A percentile compares a stretch with the other conserved stretches of the same genome.
These are phyloP conservation scores for Trichocomaceae sp. DNA, from an alignment of 2,329 filamentous ascomycete genomes.

Conservation along the genomic window DNA sequence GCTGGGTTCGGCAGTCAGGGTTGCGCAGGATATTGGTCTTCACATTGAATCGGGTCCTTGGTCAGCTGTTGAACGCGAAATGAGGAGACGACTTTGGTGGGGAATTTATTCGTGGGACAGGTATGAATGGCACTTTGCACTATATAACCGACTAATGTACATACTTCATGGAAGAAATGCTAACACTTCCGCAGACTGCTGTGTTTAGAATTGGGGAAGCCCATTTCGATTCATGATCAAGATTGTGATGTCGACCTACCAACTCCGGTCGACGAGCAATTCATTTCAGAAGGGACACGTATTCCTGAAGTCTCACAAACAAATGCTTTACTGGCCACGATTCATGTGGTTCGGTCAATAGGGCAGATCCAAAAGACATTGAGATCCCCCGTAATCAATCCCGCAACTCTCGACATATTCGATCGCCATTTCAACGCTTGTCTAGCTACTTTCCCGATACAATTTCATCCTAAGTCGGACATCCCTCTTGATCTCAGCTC, in stretches of 20 bases:
- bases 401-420: conserved; percentile 65
- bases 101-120: conserved; percentile 84
- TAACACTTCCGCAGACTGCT: conserved; percentile 49
- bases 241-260: conserved; percentile 84
- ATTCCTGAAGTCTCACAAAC: conserved; percentile 46
- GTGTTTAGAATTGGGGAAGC: conserved; percentile 72
- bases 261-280: conserved; percentile 70
- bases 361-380: conserved; percentile 66
- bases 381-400: conserved; percentile 58
- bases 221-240: conserved; percentile 74
- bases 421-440: conserved; percentile 75
- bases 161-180: too few species aligned
- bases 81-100: conserved; percentile 89
- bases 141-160: too few species aligned
- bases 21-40: conserved; percentile 76
- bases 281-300: conserved; percentile 46
- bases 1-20: conserved; percentile 71
- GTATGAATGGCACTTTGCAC: conserved; percentile 35
- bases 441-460: conserved; percentile 65
- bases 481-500: conserved; percentile 66
- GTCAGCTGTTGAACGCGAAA: conserved; percentile 72
- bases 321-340: conserved; percentile 67
- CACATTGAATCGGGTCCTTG: conserved; percentile 68
- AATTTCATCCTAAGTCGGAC: conserved; percentile 62
- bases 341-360: conserved; percentile 75